These are phyloP conservation scores for Chaetomiaceae sp. DNA, from an alignment of 2,329 filamentous ascomycete genomes.

Conservation along the genomic window DNA sequence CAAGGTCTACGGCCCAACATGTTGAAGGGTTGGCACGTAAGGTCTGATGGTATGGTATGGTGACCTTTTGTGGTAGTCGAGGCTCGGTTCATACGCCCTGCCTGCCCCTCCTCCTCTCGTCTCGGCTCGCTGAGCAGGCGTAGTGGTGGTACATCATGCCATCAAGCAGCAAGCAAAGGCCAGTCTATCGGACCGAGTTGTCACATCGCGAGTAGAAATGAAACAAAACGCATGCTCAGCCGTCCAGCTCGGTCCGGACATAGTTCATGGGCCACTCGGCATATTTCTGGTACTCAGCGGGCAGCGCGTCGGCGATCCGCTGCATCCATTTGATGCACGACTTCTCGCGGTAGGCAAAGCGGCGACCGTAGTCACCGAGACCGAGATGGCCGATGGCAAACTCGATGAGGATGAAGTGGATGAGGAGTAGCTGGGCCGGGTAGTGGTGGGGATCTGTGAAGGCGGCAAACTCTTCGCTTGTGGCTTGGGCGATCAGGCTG, in stretches of 20 bases:
- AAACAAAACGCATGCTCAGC: too few relatives aligned
- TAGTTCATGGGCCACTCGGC: constrained; percentile 21
- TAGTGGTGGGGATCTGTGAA: constrained; percentile 32
- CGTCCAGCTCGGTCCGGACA: background rate
- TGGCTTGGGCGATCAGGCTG: constrained; percentile 27
- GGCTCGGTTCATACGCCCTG: too few relatives aligned
- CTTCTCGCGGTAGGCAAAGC: constrained; percentile 20
- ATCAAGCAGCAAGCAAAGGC: too few relatives aligned
- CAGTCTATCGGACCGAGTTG: too few relatives aligned
- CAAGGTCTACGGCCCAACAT: too few relatives aligned
- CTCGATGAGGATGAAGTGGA: constrained; percentile 34
- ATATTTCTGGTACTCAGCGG: constrained; percentile 19
- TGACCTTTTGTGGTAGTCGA: too few relatives aligned
- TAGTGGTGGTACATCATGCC: too few relatives aligned
- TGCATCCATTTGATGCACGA: constrained; percentile 21
- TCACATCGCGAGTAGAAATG: too few relatives aligned
- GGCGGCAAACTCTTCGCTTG: constrained; percentile 29
- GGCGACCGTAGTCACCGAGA: constrained; percentile 9
- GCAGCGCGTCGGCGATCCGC: constrained; percentile 14
- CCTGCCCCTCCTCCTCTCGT: too few relatives aligned
- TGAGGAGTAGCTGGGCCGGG: constrained; percentile 33
- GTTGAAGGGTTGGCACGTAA: too few relatives aligned
- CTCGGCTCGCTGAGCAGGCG: too few relatives aligned
- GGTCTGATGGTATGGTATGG: too few relatives aligned
- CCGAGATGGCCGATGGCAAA: constrained; percentile 21